These are phyloP conservation scores for Mycena indigotica DNA, from an alignment of 768 basidiomycete genomes.

Conservation along the genomic window DNA sequence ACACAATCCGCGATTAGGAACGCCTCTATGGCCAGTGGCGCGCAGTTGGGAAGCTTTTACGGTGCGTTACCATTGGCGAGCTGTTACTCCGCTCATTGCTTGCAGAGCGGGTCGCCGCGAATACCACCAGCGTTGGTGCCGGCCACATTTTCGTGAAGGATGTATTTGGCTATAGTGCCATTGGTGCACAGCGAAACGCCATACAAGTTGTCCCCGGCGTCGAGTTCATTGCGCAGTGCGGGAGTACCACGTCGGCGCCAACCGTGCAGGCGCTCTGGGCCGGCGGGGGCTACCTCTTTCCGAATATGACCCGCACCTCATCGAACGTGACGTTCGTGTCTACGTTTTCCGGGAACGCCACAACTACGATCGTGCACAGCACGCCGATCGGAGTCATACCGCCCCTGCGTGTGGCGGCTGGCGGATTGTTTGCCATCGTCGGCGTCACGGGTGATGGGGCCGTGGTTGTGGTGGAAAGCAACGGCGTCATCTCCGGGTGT, in stretches of 20 bases:
- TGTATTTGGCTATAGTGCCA: constrained; percentile 8
- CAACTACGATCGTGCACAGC: constrained; percentile 1
- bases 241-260: neutral
- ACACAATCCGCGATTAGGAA: neutral
- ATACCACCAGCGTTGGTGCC: neutral
- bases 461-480: neutral
- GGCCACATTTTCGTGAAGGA: constrained; percentile 12
- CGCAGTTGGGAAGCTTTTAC: constrained; percentile 1
- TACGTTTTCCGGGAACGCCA: neutral
- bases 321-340: neutral
- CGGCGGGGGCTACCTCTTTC: neutral
- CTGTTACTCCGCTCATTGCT: neutral
- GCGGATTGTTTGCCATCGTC: neutral
- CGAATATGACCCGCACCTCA: neutral
- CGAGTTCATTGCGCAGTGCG: constrained; percentile 5
- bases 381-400: neutral
- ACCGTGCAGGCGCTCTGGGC: neutral
- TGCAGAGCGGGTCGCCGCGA: constrained; percentile 6
- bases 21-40: neutral
- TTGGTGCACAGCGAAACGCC: neutral
- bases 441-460: constrained; percentile 2
- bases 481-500: neutral
- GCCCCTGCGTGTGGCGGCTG: neutral
- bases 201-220: constrained; percentile 8
- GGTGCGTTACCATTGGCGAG: neutral